Evolutionary conservation across 495 filamentous ascomycete species (phyloP).

Genomic region (Penicillium desertorum): DNA sequence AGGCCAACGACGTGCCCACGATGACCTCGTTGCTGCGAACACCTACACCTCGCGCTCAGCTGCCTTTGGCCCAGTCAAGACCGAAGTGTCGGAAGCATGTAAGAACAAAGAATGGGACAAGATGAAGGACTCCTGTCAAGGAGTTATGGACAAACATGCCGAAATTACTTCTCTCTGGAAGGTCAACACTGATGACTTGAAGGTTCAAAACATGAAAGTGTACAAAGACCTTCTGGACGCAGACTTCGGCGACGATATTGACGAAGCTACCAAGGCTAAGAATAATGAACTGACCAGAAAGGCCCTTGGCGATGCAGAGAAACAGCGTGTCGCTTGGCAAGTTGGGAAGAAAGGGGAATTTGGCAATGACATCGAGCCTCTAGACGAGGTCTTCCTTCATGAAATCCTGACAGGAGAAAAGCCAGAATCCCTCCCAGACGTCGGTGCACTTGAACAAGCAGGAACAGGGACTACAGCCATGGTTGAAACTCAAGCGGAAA

Average conservation of each 20-base stretch:
- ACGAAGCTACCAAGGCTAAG: not conserved
- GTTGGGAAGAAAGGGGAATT: constrained; percentile 26
- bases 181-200: not conserved
- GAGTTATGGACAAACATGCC: constrained; percentile 4
- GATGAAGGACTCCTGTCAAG: constrained; percentile 6
- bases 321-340: constrained; percentile 23
- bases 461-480: not conserved
- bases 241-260: not conserved
- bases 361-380: constrained; percentile 19
- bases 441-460: not conserved
- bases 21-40: not conserved
- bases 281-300: not conserved
- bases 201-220: constrained; percentile 2
- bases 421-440: not conserved
- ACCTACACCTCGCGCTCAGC: constrained; percentile 9
- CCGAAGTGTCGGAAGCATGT: not conserved
- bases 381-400: constrained; percentile 23
- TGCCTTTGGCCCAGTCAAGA: constrained; percentile 3
- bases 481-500: not conserved
- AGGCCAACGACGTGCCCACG: not conserved
- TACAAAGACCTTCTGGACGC: constrained; percentile 7
- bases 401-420: constrained; percentile 19
- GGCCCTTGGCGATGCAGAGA: constrained; percentile 25
- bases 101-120: constrained; percentile 1
- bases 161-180: constrained; percentile 4